Percentiles rank a stretch among this genome's conserved stretches.
phyloP scores from a whole-genome alignment of 495 filamentous ascomycete genomes.

The Penicillium silybi region DNA sequence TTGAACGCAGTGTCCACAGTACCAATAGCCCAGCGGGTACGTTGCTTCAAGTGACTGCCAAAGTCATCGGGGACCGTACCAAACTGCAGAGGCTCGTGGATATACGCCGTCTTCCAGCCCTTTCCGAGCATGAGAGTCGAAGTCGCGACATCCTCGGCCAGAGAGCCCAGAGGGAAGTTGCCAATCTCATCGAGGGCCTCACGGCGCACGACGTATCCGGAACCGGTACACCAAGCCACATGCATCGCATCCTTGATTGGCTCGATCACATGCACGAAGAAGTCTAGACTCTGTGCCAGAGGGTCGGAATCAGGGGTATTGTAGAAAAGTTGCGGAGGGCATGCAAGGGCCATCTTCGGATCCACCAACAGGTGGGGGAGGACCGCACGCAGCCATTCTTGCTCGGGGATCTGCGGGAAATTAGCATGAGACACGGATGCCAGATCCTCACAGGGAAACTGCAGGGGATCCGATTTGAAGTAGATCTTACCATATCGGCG shows the following conservation, averaged over 20 bases:
- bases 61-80: constrained; percentile 49
- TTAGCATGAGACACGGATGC: constrained; percentile 1
- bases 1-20: constrained; percentile 43
- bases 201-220: constrained; percentile 48
- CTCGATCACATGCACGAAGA: constrained; percentile 48
- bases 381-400: constrained; percentile 48
- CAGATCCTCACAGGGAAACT: neutral
- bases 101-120: constrained; percentile 50
- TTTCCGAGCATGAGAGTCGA: constrained; percentile 45
- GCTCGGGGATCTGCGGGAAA: constrained; percentile 42
- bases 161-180: constrained; percentile 44
- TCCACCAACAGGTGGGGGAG: constrained; percentile 47
- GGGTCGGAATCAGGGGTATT: constrained; percentile 50
- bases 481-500: constrained; percentile 46
- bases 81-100: constrained; percentile 50
- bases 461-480: neutral
- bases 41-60: constrained; percentile 48
- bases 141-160: constrained; percentile 50
- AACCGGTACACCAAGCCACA: constrained; percentile 51
- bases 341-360: constrained; percentile 45
- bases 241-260: constrained; percentile 48
- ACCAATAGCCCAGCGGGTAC: constrained; percentile 47
- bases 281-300: constrained; percentile 44
- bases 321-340: constrained; percentile 54
- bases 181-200: constrained; percentile 48